A percentile compares a stretch with the other conserved stretches of the same genome.
These are phyloP conservation scores for Calonectria naviculata DNA, from an alignment of 2,329 filamentous ascomycete species.

Conservation along the genomic window DNA sequence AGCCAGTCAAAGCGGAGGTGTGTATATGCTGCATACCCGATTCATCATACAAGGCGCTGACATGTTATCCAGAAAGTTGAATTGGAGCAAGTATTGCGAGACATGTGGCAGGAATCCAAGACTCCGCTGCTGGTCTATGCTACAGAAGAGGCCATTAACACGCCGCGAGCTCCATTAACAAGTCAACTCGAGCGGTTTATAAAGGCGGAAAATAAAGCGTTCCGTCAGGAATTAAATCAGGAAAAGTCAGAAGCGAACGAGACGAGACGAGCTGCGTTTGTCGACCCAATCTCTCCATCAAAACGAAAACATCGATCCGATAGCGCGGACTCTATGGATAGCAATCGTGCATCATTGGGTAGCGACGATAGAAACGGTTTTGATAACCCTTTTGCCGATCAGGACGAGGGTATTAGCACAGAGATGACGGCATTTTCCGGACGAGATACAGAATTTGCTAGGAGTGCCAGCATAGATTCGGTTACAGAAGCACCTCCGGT, in stretches of 20 bases:
- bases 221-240: slow-evolving; percentile 60
- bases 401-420: slow-evolving; percentile 33
- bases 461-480: slow-evolving; percentile 28
- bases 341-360: slow-evolving; percentile 56
- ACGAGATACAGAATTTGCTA: slow-evolving; percentile 21
- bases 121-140: slow-evolving; percentile 64
- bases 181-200: slow-evolving; percentile 57
- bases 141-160: slow-evolving; percentile 50
- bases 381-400: slow-evolving; percentile 45
- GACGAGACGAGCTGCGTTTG: slow-evolving; percentile 28
- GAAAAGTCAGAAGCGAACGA: slow-evolving; percentile 44
- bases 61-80: slow-evolving; percentile 56
- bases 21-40: slow-evolving; percentile 18
- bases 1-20: slow-evolving; percentile 63
- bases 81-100: slow-evolving; percentile 55
- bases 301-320: slow-evolving; percentile 59
- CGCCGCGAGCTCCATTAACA: slow-evolving; percentile 49
- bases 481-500: slow-evolving; percentile 24
- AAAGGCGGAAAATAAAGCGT: slow-evolving; percentile 62
- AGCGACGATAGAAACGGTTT: slow-evolving; percentile 50
- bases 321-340: slow-evolving; percentile 60
- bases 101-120: slow-evolving; percentile 60
- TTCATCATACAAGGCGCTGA: slow-evolving; percentile 21
- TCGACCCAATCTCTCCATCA: slow-evolving; percentile 57
- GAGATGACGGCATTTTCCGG: slow-evolving; percentile 41